A percentile compares a stretch with the other conserved stretches of the same genome.
Conservation (phyloP, 768 basidiomycete genomes). For the Kwoniella bestiolae region DNA sequence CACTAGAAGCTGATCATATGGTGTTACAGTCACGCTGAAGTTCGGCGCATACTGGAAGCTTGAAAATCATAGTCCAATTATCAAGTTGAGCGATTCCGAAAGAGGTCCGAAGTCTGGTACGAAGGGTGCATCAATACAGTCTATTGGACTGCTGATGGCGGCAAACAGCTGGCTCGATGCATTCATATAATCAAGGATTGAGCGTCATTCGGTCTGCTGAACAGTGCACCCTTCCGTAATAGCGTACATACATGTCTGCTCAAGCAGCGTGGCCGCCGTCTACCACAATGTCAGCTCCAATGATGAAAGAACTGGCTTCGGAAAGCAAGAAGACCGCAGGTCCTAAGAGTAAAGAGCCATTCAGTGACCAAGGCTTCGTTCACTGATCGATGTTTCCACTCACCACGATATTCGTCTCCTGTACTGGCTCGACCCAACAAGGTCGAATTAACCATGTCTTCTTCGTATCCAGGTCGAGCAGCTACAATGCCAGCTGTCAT, state of each 20-base stretch:
- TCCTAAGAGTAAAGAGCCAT: conserved; percentile 14
- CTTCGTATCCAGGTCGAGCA: conserved; percentile 37
- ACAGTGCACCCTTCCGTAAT: too few species aligned
- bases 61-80: too few species aligned
- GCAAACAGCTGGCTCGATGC: too few species aligned
- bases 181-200: too few species aligned
- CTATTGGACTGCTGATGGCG: too few species aligned
- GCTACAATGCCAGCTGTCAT: conserved; percentile 49
- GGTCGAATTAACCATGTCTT: conserved; percentile 41
- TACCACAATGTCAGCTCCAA: conserved; percentile 51
- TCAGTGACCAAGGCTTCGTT: background rate
- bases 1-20: background rate
- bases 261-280: conserved; percentile 53
- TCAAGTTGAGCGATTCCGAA: too few species aligned
- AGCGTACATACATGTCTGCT: too few species aligned
- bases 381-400: background rate
- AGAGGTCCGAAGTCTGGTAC: too few species aligned
- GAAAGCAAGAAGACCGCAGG: conserved; percentile 53
- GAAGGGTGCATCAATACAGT: too few species aligned
- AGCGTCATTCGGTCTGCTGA: too few species aligned
- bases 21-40: too few species aligned
- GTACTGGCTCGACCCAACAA: conserved; percentile 45
- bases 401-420: conserved; percentile 50
- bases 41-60: too few species aligned
- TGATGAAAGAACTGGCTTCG: conserved; percentile 55